Percentiles rank a stretch among this genome's conserved stretches.
These are phyloP conservation scores for Gaillardinia entomophila DNA, from an alignment of 805 yeast species.

Conservation along the genomic window DNA sequence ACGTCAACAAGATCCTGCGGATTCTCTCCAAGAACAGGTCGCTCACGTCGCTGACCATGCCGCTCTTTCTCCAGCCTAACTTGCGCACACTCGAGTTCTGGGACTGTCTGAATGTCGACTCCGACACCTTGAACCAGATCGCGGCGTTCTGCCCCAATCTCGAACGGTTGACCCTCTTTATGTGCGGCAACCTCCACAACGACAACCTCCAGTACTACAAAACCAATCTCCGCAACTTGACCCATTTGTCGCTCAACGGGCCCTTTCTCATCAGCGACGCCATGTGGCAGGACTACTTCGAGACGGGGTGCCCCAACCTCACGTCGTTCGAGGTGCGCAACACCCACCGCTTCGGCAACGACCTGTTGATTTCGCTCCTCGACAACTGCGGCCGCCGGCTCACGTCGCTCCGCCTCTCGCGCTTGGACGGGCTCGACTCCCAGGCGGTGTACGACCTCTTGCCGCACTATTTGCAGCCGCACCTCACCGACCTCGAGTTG, in stretches of 20 bases:
- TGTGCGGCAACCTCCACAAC: conserved; percentile 92
- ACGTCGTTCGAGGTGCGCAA: conserved; percentile 60
- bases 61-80: conserved; percentile 63
- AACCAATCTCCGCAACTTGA: conserved; percentile 51
- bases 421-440: conserved; percentile 68
- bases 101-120: conserved; percentile 84
- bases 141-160: conserved; percentile 77
- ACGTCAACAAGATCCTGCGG: conserved; percentile 64
- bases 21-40: conserved; percentile 82
- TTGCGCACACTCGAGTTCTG: conserved; percentile 63
- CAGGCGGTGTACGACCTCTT: conserved; percentile 54
- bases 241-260: conserved; percentile 69
- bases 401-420: conserved; percentile 51
- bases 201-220: conserved; percentile 63
- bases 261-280: conserved; percentile 76
- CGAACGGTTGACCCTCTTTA: conserved; percentile 59
- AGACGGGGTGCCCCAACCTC: conserved; percentile 48
- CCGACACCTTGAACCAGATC: conserved; percentile 59
- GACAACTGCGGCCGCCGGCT: conserved; percentile 52
- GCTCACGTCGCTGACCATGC: conserved; percentile 63
- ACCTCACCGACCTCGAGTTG: conserved; percentile 55
- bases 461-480: conserved; percentile 50
- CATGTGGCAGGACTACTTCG: conserved; percentile 76
- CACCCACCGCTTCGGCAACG: conserved; percentile 77
- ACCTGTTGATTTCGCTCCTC: conserved; percentile 55